Conservation (phyloP, 345 rosid genomes). For the Syzygium aqueum region DNA sequence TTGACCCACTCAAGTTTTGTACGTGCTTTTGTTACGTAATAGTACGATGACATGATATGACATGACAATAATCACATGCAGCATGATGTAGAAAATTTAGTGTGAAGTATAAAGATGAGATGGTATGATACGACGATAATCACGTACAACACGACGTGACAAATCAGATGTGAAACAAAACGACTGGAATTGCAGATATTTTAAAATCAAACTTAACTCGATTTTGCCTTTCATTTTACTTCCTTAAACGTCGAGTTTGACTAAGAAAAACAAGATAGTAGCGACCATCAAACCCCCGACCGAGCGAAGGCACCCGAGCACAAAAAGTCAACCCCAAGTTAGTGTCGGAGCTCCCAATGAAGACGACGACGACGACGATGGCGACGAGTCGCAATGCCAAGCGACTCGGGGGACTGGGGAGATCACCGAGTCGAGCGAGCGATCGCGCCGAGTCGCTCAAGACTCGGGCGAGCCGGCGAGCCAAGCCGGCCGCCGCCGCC, state of each 20-base stretch:
- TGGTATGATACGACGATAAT: fast-evolving
- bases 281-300: neutral
- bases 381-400: neutral
- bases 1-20: neutral
- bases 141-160: fast-evolving
- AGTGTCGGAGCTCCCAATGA: neutral
- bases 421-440: neutral
- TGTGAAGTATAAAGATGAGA: fast-evolving
- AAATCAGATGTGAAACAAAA: neutral
- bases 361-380: neutral
- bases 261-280: neutral
- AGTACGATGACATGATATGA: fast-evolving
- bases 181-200: neutral
- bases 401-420: neutral
- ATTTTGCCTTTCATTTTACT: neutral
- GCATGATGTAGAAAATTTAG: fast-evolving
- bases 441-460: neutral
- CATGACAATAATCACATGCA: fast-evolving
- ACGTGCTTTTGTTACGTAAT: neutral
- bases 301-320: neutral
- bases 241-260: neutral
- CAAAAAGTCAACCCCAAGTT: neutral
- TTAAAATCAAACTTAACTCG: neutral
- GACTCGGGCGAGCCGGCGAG: neutral
- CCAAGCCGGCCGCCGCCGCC: neutral